A percentile compares a stretch with the other conserved stretches of the same genome.
Evolutionary conservation across 768 basidiomycete genomes (phyloP).

Genomic region (Pilatotrama ljubarskyi): DNA sequence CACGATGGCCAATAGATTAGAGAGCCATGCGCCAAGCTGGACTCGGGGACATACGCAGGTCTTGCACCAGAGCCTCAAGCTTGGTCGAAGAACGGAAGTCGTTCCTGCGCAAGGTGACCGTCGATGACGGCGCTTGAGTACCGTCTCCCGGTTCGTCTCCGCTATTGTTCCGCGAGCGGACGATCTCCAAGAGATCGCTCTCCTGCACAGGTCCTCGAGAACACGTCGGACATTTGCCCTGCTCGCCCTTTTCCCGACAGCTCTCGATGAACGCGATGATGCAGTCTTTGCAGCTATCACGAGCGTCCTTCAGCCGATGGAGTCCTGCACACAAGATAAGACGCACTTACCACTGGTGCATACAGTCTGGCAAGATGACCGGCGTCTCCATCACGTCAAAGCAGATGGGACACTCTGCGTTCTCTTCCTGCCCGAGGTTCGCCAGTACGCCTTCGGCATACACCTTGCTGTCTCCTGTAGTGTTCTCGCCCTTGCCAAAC

Average conservation of each 20-base stretch:
- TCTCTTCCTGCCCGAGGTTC: slow-evolving; percentile 47
- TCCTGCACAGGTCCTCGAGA: slow-evolving; percentile 68
- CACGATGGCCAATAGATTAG: not conserved
- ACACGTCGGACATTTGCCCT: slow-evolving; percentile 81
- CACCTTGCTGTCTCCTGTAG: slow-evolving; percentile 33
- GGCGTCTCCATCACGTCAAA: slow-evolving; percentile 74
- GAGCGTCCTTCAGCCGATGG: not conserved
- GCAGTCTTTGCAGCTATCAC: slow-evolving; percentile 83
- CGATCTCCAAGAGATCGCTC: slow-evolving; percentile 62
- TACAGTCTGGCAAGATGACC: slow-evolving; percentile 70
- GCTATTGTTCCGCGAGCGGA: slow-evolving; percentile 40
- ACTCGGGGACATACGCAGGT: slow-evolving; percentile 53
- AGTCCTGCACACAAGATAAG: not conserved
- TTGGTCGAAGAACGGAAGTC: slow-evolving; percentile 92
- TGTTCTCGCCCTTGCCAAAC: slow-evolving; percentile 44
- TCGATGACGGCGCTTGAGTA: slow-evolving; percentile 39
- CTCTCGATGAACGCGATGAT: slow-evolving; percentile 71
- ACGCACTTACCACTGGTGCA: slow-evolving; percentile 68
- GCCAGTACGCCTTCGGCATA: slow-evolving; percentile 70
- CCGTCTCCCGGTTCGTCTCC: slow-evolving; percentile 24
- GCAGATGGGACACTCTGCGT: slow-evolving; percentile 77
- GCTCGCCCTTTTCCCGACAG: slow-evolving; percentile 68
- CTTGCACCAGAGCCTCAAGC: slow-evolving; percentile 75
- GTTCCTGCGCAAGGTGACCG: slow-evolving; percentile 67
- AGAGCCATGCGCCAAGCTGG: not conserved